Base-by-base conservation (phyloP, 805 yeast genomes). In the Geotrichum ghanense region DNA sequence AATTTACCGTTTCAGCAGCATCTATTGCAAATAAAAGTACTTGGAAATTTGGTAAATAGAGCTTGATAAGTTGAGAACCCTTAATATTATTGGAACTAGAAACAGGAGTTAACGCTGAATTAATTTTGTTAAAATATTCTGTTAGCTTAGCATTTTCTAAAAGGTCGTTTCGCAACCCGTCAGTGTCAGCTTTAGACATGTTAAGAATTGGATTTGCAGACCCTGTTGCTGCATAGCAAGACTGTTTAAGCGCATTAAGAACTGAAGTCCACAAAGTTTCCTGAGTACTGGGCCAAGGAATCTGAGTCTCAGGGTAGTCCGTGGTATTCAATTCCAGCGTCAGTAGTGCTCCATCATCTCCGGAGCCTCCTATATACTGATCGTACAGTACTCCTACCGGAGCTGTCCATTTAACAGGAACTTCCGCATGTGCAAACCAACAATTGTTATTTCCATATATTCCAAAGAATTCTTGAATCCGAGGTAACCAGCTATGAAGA, bases 171-270 rank as follows among this genome's bases (percentile, higher is more conserved):
- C n/a, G n/a, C 24, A 50, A 26, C 42, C 45, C 49, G 3, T 51
- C 54, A 41, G 52, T 45, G 3, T 41, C 43, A 1, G 69, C 70
- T 50, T 76, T 79, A 3, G 92, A 75, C 46, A 90, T 65, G 22
- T 71, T 71, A 95, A 90, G 83, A n/a, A 90, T 75, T 1, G 78
- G 73, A 50, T 83, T 86, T 3, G 95, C 73, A n/a, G 77, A 74
- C 0, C 95, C 16, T 6, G 19, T 5, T 5, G 24, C 24, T 10
- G 25, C 9, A n/a, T 39, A 39, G 24, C 16, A 17, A n/a, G 42
- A 22, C 24, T 39, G 42, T 39, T 39, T 21, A n/a, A 39, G 42
- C 14, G 12, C 19, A 19, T 31, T 31, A 5, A 31, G 17, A 10
- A 31, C 7, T n/a, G 12, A 19, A 31, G 37, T n/a, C 37, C 16